Base-by-base conservation (phyloP, 2,329 filamentous ascomycete species). In the Fusarium pseudocircinatum region DNA sequence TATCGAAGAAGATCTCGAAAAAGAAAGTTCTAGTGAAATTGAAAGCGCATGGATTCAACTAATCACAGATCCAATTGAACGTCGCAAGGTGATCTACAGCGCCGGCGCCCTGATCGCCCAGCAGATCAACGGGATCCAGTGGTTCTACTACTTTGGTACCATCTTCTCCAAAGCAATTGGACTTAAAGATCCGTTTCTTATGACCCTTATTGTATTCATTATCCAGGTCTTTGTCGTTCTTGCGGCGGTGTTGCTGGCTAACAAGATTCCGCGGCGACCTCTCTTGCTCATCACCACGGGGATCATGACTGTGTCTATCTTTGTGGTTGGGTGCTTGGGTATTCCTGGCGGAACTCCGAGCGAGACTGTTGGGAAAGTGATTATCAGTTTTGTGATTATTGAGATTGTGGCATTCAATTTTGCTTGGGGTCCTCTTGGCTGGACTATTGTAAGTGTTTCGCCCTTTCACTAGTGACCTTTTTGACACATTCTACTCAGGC, bases 71-170 rank as follows among this genome's bases (percentile, higher is more conserved):
- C 85, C 84, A 0, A 78, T 86, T 39, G 85, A 86, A 75, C 79
- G 84, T 22, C 81, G 84, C 36, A 87, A 87, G 75, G 77, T 86
- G 18, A 77, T 87, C 28, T 86, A 82, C 74, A 81, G 81, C 22
- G 81, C 81, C 13, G 85, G 85, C 16, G 84, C 83, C 28, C 78
- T 86, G 65, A 79, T 84, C 43, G 83, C 84, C 6, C 85, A 87
- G 72, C 85, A 87, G 77, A 84, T 87, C 78, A 84, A 84, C 78
- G 84, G 85, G 26, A 86, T 86, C 59, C 83, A 84, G 53, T 86
- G 82, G 78, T 85, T 84, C 72, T 85, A 85, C 75, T 82, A 81
- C 56, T 85, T 82, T 37, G 84, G 83, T 4, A 82, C 82, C 2
- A 80, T 85, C 36, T 85, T 86, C 67, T 79, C 81, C 28, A 77